Base-by-base conservation (phyloP, 495 filamentous ascomycete genomes). In the Podospora australis region DNA sequence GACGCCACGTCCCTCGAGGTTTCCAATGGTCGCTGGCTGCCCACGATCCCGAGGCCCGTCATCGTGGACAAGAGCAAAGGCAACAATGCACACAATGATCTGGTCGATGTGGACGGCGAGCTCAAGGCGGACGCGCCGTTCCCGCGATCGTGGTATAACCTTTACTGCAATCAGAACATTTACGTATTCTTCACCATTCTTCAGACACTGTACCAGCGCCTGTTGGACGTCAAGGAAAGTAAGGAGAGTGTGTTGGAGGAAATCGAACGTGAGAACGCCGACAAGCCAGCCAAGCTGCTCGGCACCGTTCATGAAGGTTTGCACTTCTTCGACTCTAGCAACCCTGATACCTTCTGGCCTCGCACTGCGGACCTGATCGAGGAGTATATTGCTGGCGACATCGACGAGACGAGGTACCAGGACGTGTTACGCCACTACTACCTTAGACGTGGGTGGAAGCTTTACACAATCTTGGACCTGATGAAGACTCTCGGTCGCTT, bases 161-260 rank as follows among this genome's bases (percentile, higher is more conserved):
- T 97, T 57, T 99, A 90, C 69, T 83, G 81, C 61, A 97, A 95
- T 63, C 75, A 87, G 49, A 84, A 83, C 38, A 86, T 99, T 35
- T 91, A 86, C 57, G 88, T 88, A 68, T 96, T 99, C 73, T 85
- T 99, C 71, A 83, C 85, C 16, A 80, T 91, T 28, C 95, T 97
- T 66, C 81, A 92, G 63, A 83, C 85, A 2, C 71, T 97, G 6
- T 97, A 91, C 65, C 80, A 83, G 51, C 83, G 94, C 28, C 77
- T 99, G 10, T 69, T 81, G 46, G 79, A 83, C 44, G 79, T 97
- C 67, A 96, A 96, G 70, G 69, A 80, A 22, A 78, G 81, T 56
- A 87, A 85, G 62, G 75, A 73, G 14, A 74, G 82, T 38, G 90
- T 91, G 16, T 73, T 74, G 25, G 74, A 81, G 46, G 84, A 87